Percentiles rank a stretch among this genome's conserved stretches.
These are phyloP conservation scores for Sporothrix brunneoviolacea DNA, from an alignment of 2,329 filamentous ascomycete species.

Conservation along the genomic window DNA sequence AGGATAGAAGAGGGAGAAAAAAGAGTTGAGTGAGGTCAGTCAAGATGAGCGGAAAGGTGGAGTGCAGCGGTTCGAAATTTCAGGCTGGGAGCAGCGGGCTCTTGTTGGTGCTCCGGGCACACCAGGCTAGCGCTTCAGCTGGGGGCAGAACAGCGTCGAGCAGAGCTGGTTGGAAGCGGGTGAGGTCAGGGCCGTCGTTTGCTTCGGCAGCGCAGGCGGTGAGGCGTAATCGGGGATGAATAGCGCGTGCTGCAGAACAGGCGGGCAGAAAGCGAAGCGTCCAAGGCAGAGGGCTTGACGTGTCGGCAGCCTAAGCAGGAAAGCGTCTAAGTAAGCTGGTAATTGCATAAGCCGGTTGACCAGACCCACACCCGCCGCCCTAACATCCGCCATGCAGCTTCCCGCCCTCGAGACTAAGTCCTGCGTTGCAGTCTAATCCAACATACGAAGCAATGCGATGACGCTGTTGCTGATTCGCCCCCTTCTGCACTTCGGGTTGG, in stretches of 20 bases:
- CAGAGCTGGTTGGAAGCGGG: not conserved
- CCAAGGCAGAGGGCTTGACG: slow-evolving; percentile 5
- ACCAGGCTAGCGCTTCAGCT: not conserved
- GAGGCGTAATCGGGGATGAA: not conserved
- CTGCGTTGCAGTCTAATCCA: no score
- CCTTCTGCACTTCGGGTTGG: no score
- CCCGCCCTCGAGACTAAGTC: no score
- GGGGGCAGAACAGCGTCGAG: not conserved
- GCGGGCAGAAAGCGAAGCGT: not conserved
- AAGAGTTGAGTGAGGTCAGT: not conserved
- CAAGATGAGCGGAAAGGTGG: slow-evolving; percentile 1
- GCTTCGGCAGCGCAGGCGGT: not conserved
- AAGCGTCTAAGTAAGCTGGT: no score
- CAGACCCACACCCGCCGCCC: no score
- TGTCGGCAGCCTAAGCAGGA: no score
- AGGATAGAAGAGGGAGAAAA: not conserved
- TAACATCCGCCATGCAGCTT: no score
- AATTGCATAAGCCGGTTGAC: no score
- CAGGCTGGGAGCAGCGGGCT: slow-evolving; percentile 6
- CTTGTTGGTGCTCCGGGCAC: not conserved
- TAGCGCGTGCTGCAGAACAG: not conserved
- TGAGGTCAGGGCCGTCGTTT: no score
- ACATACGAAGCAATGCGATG: no score
- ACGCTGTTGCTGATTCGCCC: no score
- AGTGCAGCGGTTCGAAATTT: slow-evolving; percentile 9